Percentiles rank a stretch among this genome's conserved stretches.
Conservation (phyloP, 2,329 filamentous ascomycete species). For the Monilinia aucupariae region DNA sequence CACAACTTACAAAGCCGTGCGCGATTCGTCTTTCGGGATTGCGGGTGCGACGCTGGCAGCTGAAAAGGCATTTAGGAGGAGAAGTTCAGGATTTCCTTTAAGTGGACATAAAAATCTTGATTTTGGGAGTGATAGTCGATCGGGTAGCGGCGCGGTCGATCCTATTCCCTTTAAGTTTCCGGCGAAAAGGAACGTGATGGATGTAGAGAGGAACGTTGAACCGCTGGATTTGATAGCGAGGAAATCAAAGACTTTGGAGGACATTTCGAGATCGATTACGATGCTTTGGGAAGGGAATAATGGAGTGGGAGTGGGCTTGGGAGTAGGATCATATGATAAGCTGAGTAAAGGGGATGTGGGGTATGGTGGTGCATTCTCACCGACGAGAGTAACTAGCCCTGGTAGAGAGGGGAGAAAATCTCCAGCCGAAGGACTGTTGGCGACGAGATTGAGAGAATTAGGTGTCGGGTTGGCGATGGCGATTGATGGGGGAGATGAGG, state of each 20-base stretch:
- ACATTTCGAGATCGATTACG: not conserved
- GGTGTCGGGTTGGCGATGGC: constrained; percentile 21
- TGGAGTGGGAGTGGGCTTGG: constrained; percentile 27
- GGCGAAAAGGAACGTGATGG: constrained; percentile 18
- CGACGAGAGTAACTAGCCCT: constrained; percentile 25
- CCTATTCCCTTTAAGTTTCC: constrained; percentile 48
- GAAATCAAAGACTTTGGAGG: not conserved
- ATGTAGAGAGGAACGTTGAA: not conserved
- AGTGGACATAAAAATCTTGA: constrained; percentile 31
- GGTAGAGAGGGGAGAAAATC: constrained; percentile 33
- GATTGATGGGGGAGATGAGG: constrained; percentile 70
- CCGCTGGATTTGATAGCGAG: not conserved
- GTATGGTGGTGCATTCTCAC: constrained; percentile 51
- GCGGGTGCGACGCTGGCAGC: constrained; percentile 48
- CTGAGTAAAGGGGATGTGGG: constrained; percentile 60
- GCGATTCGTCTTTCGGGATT: constrained; percentile 31
- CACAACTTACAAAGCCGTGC: constrained; percentile 65
- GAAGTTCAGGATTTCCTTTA: constrained; percentile 47
- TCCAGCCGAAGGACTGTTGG: constrained; percentile 60
- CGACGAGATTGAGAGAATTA: constrained; percentile 56
- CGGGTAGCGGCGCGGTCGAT: constrained; percentile 34
- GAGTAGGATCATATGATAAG: constrained; percentile 54
- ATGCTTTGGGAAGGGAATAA: constrained; percentile 5
- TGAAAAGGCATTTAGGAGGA: constrained; percentile 54
- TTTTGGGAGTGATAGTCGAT: constrained; percentile 31